Conservation (phyloP, 768 basidiomycete species). For the Panellus pusillus region DNA sequence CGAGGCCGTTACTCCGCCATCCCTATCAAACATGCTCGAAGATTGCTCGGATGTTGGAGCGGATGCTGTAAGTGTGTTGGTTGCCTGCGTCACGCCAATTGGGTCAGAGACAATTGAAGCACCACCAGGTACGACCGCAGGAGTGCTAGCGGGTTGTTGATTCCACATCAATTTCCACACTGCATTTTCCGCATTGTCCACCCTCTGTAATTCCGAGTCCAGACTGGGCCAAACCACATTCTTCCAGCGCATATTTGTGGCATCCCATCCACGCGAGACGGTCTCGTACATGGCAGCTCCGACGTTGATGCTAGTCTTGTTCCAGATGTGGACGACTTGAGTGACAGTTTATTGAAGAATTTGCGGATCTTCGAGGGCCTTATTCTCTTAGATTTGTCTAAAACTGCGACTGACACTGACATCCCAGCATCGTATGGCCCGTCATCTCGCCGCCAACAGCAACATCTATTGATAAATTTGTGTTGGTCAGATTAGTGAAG, state of each 20-base stretch:
- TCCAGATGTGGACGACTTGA: not conserved
- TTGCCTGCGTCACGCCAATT: too few species aligned
- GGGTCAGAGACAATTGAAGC: too few species aligned
- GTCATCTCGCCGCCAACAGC: not conserved
- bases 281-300: conserved; percentile 1
- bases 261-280: conserved; percentile 1
- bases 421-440: not conserved
- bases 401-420: not conserved
- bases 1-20: too few species aligned
- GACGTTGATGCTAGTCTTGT: not conserved
- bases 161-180: conserved; percentile 4
- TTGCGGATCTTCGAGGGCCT: not conserved
- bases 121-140: too few species aligned
- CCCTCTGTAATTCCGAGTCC: not conserved
- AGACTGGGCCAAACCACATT: not conserved
- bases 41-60: too few species aligned
- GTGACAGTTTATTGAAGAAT: not conserved
- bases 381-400: conserved; percentile 1
- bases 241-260: not conserved
- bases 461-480: not conserved
- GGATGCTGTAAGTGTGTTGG: too few species aligned
- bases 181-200: not conserved
- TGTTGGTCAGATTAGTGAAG: not conserved
- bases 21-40: too few species aligned
- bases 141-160: too few species aligned